A percentile compares a stretch with the other conserved stretches of the same genome.
These are phyloP conservation scores for Fusarium pseudonygamai DNA, from an alignment of 2,329 filamentous ascomycete genomes.

Conservation along the genomic window DNA sequence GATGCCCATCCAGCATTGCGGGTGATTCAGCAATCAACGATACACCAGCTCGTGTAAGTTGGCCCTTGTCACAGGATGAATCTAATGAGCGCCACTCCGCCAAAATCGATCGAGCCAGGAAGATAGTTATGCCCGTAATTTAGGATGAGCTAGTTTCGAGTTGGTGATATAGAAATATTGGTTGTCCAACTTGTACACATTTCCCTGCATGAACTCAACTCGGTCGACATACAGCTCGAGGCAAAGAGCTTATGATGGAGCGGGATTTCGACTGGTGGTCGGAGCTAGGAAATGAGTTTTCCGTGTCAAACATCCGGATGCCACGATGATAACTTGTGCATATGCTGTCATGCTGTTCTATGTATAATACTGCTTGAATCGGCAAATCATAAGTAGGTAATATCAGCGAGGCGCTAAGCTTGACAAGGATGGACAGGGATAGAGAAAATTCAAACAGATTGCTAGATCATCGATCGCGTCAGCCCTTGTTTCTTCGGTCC, in stretches of 20 bases:
- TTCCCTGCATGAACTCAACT: neutral
- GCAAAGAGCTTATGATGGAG: neutral
- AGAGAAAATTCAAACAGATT: slow-evolving; percentile 1
- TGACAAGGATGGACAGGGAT: neutral
- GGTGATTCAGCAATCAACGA: neutral
- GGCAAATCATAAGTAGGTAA: neutral
- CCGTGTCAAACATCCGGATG: slow-evolving; percentile 21
- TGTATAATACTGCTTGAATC: slow-evolving; percentile 7
- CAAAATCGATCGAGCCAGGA: slow-evolving; percentile 17
- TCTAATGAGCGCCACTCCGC: slow-evolving; percentile 24
- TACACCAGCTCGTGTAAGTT: neutral
- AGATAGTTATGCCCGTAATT: neutral
- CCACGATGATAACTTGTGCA: slow-evolving; percentile 13
- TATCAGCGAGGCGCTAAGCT: slow-evolving; percentile 13
- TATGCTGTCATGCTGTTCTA: slow-evolving; percentile 25
- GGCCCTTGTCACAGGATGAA: slow-evolving; percentile 30
- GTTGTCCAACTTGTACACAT: neutral
- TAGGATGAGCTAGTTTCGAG: neutral
- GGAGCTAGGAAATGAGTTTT: slow-evolving; percentile 20
- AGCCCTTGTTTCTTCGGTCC: slow-evolving; percentile 7
- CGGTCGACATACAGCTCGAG: slow-evolving; percentile 5
- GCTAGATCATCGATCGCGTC: slow-evolving; percentile 22
- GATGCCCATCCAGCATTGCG: neutral
- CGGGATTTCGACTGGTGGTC: neutral
- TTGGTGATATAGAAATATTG: neutral